A percentile compares a stretch with the other conserved stretches of the same genome.
phyloP scores from a whole-genome alignment of 2,329 filamentous ascomycete species.

The Penicillium polonicum region DNA sequence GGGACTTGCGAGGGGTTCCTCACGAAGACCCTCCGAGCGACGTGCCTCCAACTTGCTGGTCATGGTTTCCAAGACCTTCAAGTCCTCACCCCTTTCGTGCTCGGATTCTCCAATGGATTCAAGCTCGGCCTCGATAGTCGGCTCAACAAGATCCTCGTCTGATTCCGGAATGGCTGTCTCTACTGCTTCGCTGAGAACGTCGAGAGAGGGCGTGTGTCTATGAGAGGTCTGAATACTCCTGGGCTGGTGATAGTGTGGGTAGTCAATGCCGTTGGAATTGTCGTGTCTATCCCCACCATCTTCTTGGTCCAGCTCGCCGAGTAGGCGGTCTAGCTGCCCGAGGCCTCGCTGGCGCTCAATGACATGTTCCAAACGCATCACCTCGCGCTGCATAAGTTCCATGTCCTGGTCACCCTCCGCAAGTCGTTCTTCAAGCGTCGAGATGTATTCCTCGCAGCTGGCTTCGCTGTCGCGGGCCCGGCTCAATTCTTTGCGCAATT shows the following conservation, averaged over 20 bases:
- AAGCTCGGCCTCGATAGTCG: constrained; percentile 31
- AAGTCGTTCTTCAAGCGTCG: constrained; percentile 88
- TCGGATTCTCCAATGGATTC: constrained; percentile 21
- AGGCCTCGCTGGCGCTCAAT: constrained; percentile 93
- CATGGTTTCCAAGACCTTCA: constrained; percentile 38
- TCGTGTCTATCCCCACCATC: constrained; percentile 45
- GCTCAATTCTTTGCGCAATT: constrained; percentile 87
- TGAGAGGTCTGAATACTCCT: constrained; percentile 28
- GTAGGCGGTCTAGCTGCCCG: constrained; percentile 87
- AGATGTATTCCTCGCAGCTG: constrained; percentile 93
- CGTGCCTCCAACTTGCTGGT: constrained; percentile 29
- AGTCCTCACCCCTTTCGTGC: constrained; percentile 28
- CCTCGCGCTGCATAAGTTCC: constrained; percentile 94
- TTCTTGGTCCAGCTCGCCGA: constrained; percentile 82
- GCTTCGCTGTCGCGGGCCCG: constrained; percentile 87
- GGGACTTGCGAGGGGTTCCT: constrained; percentile 62
- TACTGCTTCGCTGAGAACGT: constrained; percentile 45
- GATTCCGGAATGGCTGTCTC: constrained; percentile 48
- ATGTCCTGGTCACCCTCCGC: constrained; percentile 95
- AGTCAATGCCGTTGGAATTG: constrained; percentile 15
- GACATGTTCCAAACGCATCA: constrained; percentile 90
- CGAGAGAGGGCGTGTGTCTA: constrained; percentile 38
- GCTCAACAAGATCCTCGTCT: constrained; percentile 42
- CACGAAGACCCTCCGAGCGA: constrained; percentile 28
- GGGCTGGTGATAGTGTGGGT: constrained; percentile 10